Base-by-base conservation (phyloP, 768 basidiomycete species). In the Podaxis mareebaensis region DNA sequence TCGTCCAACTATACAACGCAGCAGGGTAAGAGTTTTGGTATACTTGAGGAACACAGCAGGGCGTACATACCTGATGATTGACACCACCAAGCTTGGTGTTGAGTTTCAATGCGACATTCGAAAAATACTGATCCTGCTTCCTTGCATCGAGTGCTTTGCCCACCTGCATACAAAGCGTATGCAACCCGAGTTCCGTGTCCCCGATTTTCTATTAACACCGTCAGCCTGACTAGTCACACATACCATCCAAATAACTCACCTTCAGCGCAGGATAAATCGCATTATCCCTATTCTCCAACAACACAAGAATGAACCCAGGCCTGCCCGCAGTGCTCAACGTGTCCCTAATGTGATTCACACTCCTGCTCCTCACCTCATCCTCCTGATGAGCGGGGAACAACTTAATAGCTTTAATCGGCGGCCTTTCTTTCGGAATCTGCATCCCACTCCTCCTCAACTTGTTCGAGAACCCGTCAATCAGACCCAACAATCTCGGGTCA, bases 41-140 rank as follows among this genome's bases (percentile, higher is more conserved):
- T 40, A 40, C 30, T 10, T 39, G 39, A 5, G 54, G 26, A 2
- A 8, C 51, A 49, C 22, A 26, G 26, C 39, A 42, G 48, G 55
- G 2, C 12, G 17, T 10, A 66, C 74, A 36, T 65, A 83, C 80
- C 55, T 81, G 65, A 73, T 95, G 93, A 67, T 95, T 95, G 22
- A 89, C 76, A 0, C 93, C 93, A 4, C 91, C 91, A 1, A 93
- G 84, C 73, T 95, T 95, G 38, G 86, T 86, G 67, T 95, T 95
- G 7, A 92, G 82, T 68, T 95, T 94, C 60, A 94, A 74, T 0
- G 90, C 89, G 39, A 93, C 85, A 65, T 92, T 94, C 10, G 92
- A 90, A 60, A 92, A 83, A 70, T 94, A 95, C 66, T 93, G 91
- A 61, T 90, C 87, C 67, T 91, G 90, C 65, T 85, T 85, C 57